phyloP scores from a whole-genome alignment of 2,329 filamentous ascomycete species.

The Esteya vermicola region DNA sequence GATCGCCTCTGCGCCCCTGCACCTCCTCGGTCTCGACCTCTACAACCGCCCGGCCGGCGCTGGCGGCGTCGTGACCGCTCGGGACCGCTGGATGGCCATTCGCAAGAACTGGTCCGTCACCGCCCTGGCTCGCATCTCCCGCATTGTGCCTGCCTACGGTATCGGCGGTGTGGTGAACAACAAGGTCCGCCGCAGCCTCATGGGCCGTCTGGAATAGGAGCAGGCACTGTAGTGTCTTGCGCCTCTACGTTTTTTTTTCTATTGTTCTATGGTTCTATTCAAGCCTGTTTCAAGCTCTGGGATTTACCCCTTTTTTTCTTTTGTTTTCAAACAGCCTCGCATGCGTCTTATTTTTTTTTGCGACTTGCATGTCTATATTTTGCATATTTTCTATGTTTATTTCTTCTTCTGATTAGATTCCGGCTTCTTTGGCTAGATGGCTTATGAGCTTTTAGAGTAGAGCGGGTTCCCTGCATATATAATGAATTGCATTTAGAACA shows the following conservation, averaged over 20 bases:
- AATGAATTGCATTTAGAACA: background rate
- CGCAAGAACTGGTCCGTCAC: conserved; percentile 63
- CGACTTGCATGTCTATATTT: background rate
- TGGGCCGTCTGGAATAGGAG: conserved; percentile 39
- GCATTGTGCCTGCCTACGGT: conserved; percentile 82
- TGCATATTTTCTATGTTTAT: background rate
- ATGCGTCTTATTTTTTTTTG: background rate
- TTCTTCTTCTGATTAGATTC: background rate
- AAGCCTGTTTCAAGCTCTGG: too few species aligned
- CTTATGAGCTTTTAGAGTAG: too few species aligned
- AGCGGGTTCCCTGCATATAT: too few species aligned
- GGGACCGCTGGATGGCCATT: conserved; percentile 53
- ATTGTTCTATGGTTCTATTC: too few species aligned
- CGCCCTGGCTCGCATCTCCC: conserved; percentile 59
- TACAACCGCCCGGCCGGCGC: conserved; percentile 51
- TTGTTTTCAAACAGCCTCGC: too few species aligned
- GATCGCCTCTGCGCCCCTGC: conserved; percentile 66
- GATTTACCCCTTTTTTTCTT: too few species aligned
- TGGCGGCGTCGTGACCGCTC: conserved; percentile 25
- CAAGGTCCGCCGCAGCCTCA: conserved; percentile 51
- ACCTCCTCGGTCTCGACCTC: conserved; percentile 71
- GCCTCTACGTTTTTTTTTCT: background rate
- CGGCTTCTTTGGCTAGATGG: background rate
- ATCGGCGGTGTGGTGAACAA: conserved; percentile 77
- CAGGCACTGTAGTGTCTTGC: too few species aligned